phyloP scores from a whole-genome alignment of 805 yeast genomes.

The Candida silvatica region DNA sequence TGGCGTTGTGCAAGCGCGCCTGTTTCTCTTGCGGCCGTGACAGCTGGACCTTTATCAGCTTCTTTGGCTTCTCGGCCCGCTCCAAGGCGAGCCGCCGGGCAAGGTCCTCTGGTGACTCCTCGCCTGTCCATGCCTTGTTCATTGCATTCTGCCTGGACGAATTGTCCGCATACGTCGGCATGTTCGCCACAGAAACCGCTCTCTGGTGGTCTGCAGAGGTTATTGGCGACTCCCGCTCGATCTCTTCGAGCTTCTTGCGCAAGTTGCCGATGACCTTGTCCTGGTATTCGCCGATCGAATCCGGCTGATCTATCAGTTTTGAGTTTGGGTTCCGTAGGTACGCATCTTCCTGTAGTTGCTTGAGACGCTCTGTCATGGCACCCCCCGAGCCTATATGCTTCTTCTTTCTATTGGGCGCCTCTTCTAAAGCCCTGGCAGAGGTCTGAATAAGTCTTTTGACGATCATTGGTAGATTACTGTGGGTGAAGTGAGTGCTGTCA shows the following conservation, averaged over 20 bases:
- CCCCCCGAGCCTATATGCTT: too few relatives aligned
- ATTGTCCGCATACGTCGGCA: slow-evolving; percentile 37
- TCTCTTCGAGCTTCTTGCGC: neutral
- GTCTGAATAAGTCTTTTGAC: too few relatives aligned
- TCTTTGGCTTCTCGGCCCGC: slow-evolving; percentile 14
- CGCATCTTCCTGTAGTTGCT: slow-evolving; percentile 35
- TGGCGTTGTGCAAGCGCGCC: slow-evolving; percentile 47
- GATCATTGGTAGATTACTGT: too few relatives aligned
- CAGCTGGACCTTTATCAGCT: neutral
- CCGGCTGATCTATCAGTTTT: neutral
- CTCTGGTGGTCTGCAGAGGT: slow-evolving; percentile 31
- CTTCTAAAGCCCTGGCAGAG: too few relatives aligned
- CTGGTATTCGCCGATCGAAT: neutral
- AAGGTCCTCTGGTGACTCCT: slow-evolving; percentile 37
- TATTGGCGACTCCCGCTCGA: slow-evolving; percentile 1
- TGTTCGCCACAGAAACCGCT: slow-evolving; percentile 30
- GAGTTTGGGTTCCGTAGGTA: slow-evolving; percentile 1
- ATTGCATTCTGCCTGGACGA: slow-evolving; percentile 40
- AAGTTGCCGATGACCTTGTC: neutral
- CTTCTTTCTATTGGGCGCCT: too few relatives aligned
- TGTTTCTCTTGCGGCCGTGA: slow-evolving; percentile 9
- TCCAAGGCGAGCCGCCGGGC: slow-evolving; percentile 48
- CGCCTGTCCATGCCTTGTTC: slow-evolving; percentile 52
- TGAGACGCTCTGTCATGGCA: slow-evolving; percentile 27
- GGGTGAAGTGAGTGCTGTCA: too few relatives aligned